These are phyloP conservation scores for Diddensiella caesifluorescens DNA, from an alignment of 805 yeast genomes.

Conservation along the genomic window DNA sequence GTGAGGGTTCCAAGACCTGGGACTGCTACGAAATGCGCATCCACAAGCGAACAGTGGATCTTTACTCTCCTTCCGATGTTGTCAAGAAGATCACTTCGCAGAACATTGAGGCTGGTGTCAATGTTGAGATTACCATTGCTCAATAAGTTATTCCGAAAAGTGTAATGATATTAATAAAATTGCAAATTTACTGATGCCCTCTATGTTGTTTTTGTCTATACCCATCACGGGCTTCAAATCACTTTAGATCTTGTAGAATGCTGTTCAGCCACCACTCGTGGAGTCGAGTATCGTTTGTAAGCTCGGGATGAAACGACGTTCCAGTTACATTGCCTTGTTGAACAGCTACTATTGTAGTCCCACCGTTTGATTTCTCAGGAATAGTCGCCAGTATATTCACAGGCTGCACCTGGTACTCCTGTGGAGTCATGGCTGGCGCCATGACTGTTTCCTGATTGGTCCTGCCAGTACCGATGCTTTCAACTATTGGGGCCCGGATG, in stretches of 20 bases:
- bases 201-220: not conserved
- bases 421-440: conserved; percentile 8
- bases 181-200: not conserved
- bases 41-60: conserved; percentile 99
- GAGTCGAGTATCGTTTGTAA: conserved; percentile 51
- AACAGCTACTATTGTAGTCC: conserved; percentile 59
- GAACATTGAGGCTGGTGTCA: conserved; percentile 99
- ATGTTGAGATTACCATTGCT: conserved; percentile 51
- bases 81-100: conserved; percentile 96
- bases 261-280: conserved; percentile 62
- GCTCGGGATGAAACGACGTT: conserved; percentile 78
- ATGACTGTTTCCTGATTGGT: not conserved
- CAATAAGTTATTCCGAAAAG: conserved; percentile 21
- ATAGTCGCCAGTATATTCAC: conserved; percentile 27
- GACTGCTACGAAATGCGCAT: conserved; percentile 99
- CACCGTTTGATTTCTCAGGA: conserved; percentile 13
- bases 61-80: conserved; percentile 89
- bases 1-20: conserved; percentile 99
- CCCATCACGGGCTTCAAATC: not conserved
- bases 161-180: conserved; percentile 4
- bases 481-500: conserved; percentile 73
- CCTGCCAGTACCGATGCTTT: conserved; percentile 20
- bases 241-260: too few species aligned
- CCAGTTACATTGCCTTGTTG: conserved; percentile 62
- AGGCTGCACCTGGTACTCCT: conserved; percentile 8